Conservation (phyloP, 2,329 filamentous ascomycete species). For the Purpureocillium lavendulum region DNA sequence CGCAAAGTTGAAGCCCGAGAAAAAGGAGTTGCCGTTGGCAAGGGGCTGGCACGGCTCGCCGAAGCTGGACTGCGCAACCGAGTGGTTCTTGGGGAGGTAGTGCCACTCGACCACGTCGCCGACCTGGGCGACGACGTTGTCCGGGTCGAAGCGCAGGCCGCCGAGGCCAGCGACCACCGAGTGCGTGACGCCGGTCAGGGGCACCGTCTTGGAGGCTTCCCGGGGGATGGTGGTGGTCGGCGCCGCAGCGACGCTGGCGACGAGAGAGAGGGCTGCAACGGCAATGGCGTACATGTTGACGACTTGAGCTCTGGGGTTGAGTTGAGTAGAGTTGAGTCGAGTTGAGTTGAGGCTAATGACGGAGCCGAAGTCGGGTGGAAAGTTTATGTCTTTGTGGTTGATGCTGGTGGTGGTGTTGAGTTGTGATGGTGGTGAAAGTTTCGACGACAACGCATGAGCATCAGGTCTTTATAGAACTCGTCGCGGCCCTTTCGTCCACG, state of each 20-base stretch:
- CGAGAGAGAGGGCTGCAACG: conserved; percentile 5
- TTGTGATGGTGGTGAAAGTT: too few species aligned
- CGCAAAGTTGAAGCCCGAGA: conserved; percentile 35
- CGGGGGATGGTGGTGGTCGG: conserved; percentile 20
- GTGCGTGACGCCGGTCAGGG: conserved; percentile 33
- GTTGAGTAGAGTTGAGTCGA: too few species aligned
- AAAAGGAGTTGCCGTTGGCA: conserved; percentile 29
- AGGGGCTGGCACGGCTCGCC: conserved; percentile 32
- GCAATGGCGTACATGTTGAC: not conserved
- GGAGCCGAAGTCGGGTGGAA: too few species aligned
- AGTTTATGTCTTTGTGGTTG: too few species aligned
- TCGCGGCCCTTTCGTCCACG: too few species aligned
- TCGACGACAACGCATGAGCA: too few species aligned
- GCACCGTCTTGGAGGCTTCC: conserved; percentile 21
- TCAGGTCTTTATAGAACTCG: too few species aligned
- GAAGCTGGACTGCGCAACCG: conserved; percentile 34
- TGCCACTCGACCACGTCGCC: conserved; percentile 47
- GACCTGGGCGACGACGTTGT: conserved; percentile 35
- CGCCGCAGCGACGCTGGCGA: conserved; percentile 19
- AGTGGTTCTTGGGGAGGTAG: conserved; percentile 44
- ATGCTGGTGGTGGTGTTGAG: too few species aligned
- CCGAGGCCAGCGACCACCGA: conserved; percentile 34
- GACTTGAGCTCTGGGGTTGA: too few species aligned
- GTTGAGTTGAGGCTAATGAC: too few species aligned
- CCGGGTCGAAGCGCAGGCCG: conserved; percentile 40